Evolutionary conservation across 306 rosid species (phyloP).

Genomic region (Medicago lupulina): DNA sequence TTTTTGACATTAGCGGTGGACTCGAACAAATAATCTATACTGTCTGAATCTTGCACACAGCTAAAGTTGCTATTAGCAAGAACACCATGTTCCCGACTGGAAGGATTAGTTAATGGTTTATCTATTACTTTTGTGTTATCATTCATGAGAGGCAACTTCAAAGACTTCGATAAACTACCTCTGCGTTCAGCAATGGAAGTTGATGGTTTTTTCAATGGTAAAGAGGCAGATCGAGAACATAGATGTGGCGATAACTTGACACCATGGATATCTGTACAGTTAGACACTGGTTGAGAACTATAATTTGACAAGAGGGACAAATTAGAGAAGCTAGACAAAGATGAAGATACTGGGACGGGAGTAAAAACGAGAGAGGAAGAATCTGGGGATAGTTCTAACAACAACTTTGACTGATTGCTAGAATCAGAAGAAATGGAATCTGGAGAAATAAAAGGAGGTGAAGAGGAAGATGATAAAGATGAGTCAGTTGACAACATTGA

Average conservation of each 20-base stretch:
- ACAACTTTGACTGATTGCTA: constrained; percentile 62
- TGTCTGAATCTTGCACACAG: constrained; percentile 44
- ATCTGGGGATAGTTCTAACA: constrained; percentile 73
- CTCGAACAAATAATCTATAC: constrained; percentile 44
- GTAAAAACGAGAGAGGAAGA: constrained; percentile 65
- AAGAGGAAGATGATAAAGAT: constrained; percentile 58
- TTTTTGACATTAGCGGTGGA: constrained; percentile 44
- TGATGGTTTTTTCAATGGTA: constrained; percentile 63
- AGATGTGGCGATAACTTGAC: constrained; percentile 56
- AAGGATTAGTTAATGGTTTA: constrained; percentile 48
- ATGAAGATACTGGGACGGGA: constrained; percentile 54
- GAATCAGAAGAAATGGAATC: constrained; percentile 87
- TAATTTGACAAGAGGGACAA: constrained; percentile 60
- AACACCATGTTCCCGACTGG: constrained; percentile 48
- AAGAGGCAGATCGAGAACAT: constrained; percentile 52
- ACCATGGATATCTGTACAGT: constrained; percentile 52
- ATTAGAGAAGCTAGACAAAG: constrained; percentile 63
- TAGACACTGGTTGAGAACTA: constrained; percentile 50
- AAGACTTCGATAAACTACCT: constrained; percentile 78
- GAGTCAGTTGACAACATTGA: constrained; percentile 54
- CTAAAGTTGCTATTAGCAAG: constrained; percentile 43
- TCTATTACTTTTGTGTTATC: constrained; percentile 51
- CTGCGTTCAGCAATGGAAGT: constrained; percentile 91
- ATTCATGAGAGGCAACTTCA: constrained; percentile 69
- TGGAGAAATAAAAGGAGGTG: constrained; percentile 78